Evolutionary conservation across 306 rosid genomes (phyloP).

Genomic region (Castanea sativa): DNA sequence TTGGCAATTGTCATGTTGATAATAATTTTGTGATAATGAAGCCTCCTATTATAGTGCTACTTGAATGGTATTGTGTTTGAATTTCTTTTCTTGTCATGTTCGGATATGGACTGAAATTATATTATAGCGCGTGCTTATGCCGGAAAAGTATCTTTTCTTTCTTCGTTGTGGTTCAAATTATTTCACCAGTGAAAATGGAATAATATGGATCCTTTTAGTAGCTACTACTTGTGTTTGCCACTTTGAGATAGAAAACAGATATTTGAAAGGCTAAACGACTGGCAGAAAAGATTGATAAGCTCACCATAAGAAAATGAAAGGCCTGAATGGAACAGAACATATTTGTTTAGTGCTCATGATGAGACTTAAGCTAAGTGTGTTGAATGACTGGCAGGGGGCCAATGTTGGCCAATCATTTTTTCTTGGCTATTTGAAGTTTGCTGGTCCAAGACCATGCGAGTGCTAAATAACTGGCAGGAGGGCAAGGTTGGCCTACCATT

Average conservation of each 20-base stretch:
- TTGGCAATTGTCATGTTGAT: slow-evolving; percentile 20
- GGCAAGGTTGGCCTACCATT: background rate
- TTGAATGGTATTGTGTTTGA: background rate
- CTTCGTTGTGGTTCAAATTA: slow-evolving; percentile 7
- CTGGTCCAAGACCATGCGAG: no score
- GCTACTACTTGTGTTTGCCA: background rate
- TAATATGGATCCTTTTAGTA: background rate
- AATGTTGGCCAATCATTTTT: no score
- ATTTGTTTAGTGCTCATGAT: no score
- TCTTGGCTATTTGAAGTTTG: no score
- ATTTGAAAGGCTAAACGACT: background rate
- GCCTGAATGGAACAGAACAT: no score
- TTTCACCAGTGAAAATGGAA: background rate
- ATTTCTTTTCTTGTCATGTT: background rate
- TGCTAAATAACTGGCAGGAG: no score
- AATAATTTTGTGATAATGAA: slow-evolving; percentile 30
- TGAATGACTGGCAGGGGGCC: no score
- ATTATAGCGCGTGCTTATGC: background rate
- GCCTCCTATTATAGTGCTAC: slow-evolving; percentile 1
- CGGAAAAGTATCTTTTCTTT: background rate
- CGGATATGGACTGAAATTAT: background rate
- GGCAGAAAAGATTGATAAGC: no score
- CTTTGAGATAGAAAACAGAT: background rate
- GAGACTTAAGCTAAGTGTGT: no score
- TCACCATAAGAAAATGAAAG: no score